phyloP scores from a whole-genome alignment of 73 alveolate genomes.

The Durusdinium trenchii region DNA sequence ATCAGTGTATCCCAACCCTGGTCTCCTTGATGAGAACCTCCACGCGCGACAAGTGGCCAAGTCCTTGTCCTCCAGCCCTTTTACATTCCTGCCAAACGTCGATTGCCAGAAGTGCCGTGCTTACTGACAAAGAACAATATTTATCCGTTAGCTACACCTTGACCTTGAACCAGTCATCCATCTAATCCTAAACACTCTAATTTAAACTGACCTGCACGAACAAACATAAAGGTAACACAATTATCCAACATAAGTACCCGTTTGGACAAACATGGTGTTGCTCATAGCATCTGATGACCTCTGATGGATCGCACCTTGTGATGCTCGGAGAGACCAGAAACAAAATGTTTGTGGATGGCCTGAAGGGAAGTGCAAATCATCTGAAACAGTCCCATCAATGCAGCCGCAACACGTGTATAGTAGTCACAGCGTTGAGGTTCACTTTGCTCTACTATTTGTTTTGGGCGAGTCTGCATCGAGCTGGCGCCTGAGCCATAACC shows the following conservation, averaged over 20 bases:
- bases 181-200: too few species aligned
- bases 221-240: too few species aligned
- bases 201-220: too few species aligned
- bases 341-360: conserved; percentile 22
- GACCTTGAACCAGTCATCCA: too few species aligned
- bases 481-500: conserved; percentile 29
- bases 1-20: background rate
- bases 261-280: background rate
- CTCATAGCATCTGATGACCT: background rate
- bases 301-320: background rate
- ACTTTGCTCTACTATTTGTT: background rate
- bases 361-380: background rate
- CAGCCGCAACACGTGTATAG: background rate
- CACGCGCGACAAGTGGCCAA: conserved; percentile 41
- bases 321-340: background rate
- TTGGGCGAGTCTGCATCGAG: background rate
- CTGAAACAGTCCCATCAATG: background rate
- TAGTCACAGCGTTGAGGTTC: background rate
- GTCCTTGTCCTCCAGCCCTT: background rate
- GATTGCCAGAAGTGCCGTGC: background rate
- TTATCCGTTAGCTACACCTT: too few species aligned
- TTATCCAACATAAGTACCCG: background rate
- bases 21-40: conserved; percentile 40
- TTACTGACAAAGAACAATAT: background rate
- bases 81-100: background rate